These are phyloP conservation scores for Raphidocelis subcapitata DNA, from an alignment of 139 green algal genomes.

Conservation along the genomic window DNA sequence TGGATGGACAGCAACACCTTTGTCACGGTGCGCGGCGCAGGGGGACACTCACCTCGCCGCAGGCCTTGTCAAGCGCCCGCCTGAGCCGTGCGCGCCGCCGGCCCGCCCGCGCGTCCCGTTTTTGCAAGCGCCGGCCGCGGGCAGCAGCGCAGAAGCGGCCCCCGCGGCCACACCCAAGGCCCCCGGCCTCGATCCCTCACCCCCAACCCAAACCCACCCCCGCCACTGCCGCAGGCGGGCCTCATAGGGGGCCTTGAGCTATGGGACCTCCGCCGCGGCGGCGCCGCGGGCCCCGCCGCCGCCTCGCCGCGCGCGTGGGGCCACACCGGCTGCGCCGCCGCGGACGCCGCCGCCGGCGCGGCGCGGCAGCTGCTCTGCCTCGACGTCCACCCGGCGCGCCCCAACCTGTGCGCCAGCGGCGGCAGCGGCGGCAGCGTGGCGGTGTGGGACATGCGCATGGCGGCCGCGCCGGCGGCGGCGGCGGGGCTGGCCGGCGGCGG, in stretches of 20 bases:
- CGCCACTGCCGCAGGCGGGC: conserved; percentile 26
- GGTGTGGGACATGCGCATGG: conserved; percentile 62
- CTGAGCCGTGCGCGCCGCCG: too few species aligned
- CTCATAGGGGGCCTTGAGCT: conserved; percentile 39
- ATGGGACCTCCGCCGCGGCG: conserved; percentile 46
- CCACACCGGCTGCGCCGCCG: conserved; percentile 21
- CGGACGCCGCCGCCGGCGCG: conserved; percentile 5
- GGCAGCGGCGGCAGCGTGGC: conserved; percentile 37
- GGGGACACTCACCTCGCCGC: too few species aligned
- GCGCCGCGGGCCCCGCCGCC: conserved; percentile 20
- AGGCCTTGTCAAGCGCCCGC: too few species aligned
- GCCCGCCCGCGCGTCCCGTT: too few species aligned
- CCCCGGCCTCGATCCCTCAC: too few species aligned
- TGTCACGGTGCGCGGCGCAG: conserved; percentile 32
- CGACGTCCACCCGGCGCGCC: conserved; percentile 52
- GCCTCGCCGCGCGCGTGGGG: conserved; percentile 38
- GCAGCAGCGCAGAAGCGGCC: too few species aligned
- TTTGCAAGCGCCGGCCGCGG: too few species aligned
- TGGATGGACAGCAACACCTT: conserved; percentile 52
- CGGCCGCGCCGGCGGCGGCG: conserved; percentile 14
- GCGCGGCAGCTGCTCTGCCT: conserved; percentile 34
- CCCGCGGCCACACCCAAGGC: too few species aligned
- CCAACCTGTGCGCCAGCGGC: conserved; percentile 51
- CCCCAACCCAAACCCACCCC: too few species aligned
- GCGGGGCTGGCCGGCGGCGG: neutral